Conservation (phyloP, 768 basidiomycete species). For the Pleurotus platypus region DNA sequence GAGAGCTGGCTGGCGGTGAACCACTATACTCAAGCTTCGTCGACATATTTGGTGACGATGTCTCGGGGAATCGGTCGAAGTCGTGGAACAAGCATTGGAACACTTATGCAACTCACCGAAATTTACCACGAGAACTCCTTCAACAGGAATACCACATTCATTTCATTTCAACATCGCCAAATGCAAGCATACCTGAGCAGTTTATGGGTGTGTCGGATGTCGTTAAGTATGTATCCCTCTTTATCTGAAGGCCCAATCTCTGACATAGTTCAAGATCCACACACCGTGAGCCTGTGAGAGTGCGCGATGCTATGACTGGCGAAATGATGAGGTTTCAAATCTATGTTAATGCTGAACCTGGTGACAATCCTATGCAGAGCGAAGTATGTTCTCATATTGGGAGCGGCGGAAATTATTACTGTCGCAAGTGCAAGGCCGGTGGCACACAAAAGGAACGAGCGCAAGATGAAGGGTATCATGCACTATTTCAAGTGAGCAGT, state of each 20-base stretch:
- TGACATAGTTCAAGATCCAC: slow-evolving; percentile 6
- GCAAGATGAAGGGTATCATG: slow-evolving; percentile 20
- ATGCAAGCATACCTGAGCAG: slow-evolving; percentile 29
- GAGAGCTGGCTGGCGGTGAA: background rate
- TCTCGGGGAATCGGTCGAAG: slow-evolving; percentile 30
- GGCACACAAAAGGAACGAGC: slow-evolving; percentile 19
- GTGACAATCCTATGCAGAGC: slow-evolving; percentile 34
- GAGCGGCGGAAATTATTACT: slow-evolving; percentile 26
- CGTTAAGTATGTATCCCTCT: background rate
- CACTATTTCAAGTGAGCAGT: slow-evolving; percentile 14
- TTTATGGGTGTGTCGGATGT: slow-evolving; percentile 15
- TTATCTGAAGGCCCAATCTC: too few relatives aligned
- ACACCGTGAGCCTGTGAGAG: slow-evolving; percentile 7
- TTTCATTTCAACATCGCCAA: slow-evolving; percentile 25
- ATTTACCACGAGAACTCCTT: slow-evolving; percentile 21
- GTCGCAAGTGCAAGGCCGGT: slow-evolving; percentile 27
- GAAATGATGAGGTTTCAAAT: slow-evolving; percentile 21
- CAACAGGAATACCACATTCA: slow-evolving; percentile 26
- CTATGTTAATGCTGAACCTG: slow-evolving; percentile 17
- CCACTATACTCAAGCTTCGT: slow-evolving; percentile 6
- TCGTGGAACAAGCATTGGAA: slow-evolving; percentile 35
- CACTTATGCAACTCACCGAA: slow-evolving; percentile 27
- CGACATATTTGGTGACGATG: slow-evolving; percentile 22
- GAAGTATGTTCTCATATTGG: slow-evolving; percentile 30
- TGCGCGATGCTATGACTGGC: slow-evolving; percentile 18